phyloP scores from a whole-genome alignment of 176 grass and related monocot species.

The Triticum timopheevii region DNA sequence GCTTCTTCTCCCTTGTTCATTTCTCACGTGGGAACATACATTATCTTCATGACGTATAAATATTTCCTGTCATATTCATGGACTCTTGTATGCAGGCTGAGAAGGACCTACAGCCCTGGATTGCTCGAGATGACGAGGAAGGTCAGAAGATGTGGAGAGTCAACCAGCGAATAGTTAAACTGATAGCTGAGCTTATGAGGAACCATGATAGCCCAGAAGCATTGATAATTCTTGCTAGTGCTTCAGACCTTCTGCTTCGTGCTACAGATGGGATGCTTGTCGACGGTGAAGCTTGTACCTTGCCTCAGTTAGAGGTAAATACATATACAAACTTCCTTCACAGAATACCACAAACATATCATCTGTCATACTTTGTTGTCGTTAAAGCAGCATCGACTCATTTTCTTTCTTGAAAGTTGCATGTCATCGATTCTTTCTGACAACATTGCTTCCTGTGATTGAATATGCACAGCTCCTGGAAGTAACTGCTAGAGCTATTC shows the following conservation, averaged over 20 bases:
- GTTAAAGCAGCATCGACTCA: background rate
- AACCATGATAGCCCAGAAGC: slow-evolving; percentile 92
- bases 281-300: slow-evolving; percentile 96
- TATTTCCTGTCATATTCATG: slow-evolving; percentile 49
- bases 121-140: slow-evolving; percentile 88
- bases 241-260: slow-evolving; percentile 89
- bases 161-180: slow-evolving; percentile 94
- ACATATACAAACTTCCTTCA: background rate
- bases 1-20: background rate
- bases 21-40: background rate
- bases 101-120: slow-evolving; percentile 97
- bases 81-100: slow-evolving; percentile 70
- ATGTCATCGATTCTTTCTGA: background rate
- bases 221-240: slow-evolving; percentile 82
- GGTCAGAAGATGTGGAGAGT: slow-evolving; percentile 97
- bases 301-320: slow-evolving; percentile 95
- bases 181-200: slow-evolving; percentile 97
- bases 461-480: slow-evolving; percentile 68
- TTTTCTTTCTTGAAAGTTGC: background rate
- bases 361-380: background rate
- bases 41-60: slow-evolving; percentile 2
- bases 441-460: background rate
- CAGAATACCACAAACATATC: background rate
- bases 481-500: slow-evolving; percentile 88
- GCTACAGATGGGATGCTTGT: slow-evolving; percentile 98